A percentile compares a stretch with the other conserved stretches of the same genome.
Conservation (phyloP, 1,284 basidiomycete genomes). For the Ganoderma meredithae region DNA sequence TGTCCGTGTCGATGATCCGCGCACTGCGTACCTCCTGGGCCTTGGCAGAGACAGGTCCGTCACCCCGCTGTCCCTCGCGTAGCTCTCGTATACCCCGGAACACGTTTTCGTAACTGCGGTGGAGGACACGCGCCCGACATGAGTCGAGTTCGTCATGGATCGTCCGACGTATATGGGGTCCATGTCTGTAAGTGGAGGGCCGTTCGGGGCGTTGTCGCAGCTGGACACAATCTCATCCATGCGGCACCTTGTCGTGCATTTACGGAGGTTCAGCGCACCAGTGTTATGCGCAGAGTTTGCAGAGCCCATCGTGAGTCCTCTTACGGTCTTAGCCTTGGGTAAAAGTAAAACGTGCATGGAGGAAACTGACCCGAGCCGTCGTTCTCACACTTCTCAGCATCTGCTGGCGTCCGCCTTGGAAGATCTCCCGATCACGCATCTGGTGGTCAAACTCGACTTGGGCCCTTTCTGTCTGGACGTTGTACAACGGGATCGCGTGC, state of each 20-base stretch:
- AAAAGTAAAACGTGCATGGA: background rate
- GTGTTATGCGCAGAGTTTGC: background rate
- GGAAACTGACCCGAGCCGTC: background rate
- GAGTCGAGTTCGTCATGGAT: background rate
- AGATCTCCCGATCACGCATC: background rate
- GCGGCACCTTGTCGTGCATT: background rate
- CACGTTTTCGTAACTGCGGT: background rate
- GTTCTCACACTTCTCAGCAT: background rate
- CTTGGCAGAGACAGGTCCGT: background rate
- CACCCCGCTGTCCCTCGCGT: background rate
- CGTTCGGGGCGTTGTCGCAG: background rate
- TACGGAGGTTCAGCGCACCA: background rate
- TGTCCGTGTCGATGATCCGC: background rate
- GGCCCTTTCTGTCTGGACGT: background rate
- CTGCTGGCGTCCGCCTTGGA: background rate
- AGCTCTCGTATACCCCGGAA: background rate
- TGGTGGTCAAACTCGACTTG: constrained; percentile 1
- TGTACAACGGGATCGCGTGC: background rate
- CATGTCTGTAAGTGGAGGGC: background rate
- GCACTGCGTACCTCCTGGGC: background rate
- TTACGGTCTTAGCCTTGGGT: background rate
- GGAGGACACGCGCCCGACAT: background rate
- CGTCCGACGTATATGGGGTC: background rate
- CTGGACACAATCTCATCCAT: background rate
- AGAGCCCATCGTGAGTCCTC: background rate